Base-by-base conservation (phyloP, 495 filamentous ascomycete species). In the Platismatia glauca region DNA sequence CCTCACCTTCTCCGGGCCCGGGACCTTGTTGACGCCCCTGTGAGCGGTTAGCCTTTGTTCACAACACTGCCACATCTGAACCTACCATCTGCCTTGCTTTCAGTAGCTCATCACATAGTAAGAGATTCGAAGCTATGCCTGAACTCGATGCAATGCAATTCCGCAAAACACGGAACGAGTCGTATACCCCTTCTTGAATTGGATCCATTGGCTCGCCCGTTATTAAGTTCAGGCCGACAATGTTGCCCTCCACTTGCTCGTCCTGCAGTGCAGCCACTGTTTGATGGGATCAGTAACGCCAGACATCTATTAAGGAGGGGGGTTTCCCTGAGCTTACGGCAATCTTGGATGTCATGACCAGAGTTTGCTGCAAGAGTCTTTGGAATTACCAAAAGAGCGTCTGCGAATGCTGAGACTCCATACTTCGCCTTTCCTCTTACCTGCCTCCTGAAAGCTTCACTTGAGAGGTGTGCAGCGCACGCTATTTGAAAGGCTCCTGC, bases 381-480 rank as follows among this genome's bases (percentile, higher is more conserved):
- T 55, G 94, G 94, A 66, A 98, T 97, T 63, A 97, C 78, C 63
- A 97, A 74, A 48, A 98, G 81, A 29, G 94, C 91, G 75, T 97
- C 94, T 3, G 94, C 90, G 72, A 97, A 98, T 12, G 94, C 95
- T 62, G 84, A 83, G 8, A 97, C 91, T 68, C 95, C 94, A 78
- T 83, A 96, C 76, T 95, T 96, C 41, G 94, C 89, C 81, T 98
- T 98, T 56, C 94, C 94, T 80, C 95, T 97, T 63, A 97, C 89
- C 34, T 85, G 84, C 78, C 90, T 95, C 63, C 79, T 76, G 76
- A 97, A 93, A 24, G 75, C 79, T 66, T 95, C 89, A 66, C 89
- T 87, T 62, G 85, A 86, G 56, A 98, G 82, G 74, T 96, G 91
- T n/a, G 84, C 82, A 34, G 91, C 89, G 70, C 90, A 95, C 27